Base-by-base conservation (phyloP, 179 eudicot species). In the Drosera spatulata region DNA sequence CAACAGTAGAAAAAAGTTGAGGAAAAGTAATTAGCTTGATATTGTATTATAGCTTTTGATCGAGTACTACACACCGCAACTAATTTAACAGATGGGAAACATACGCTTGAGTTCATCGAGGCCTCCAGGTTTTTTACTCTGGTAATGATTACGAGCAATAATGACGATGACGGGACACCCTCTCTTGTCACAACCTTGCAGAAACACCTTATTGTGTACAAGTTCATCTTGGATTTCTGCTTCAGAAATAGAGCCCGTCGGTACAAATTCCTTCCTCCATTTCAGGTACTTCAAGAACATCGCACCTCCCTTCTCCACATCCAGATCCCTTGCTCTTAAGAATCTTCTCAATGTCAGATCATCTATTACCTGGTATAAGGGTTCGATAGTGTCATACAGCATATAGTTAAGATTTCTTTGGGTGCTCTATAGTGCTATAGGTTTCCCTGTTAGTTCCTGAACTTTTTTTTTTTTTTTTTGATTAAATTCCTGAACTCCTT, bases 321-420 rank as follows among this genome's bases (percentile, higher is more conserved):
- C 77, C 13, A 73, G 73, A 67, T 84, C 80, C 3, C 96, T 84
- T 0, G 96, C 96, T 15, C 88, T 79, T 50, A 91, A 74, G 60
- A 91, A 91, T 61, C 98, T 84, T 76, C 96, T 69, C 44, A 91
- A 50, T 55, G 61, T 76, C 61, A 63, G 62, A 68, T 88, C 91
- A 62, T 85, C 89, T 50, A 67, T 71, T 22, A 22, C 33, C 33
- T 22, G 33, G 33, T 22, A 22, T 22, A 22, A 22, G 33, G 33
- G 33, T 22, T 0, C 33, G 33, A 22, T 22, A 22, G 33, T 22
- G 33, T 22, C 33, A 22, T 22, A 22, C 33, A 22, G 33, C 33
- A 22, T 22, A 22, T 22, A 0, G 33, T 22, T 22, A 22, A 22
- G 33, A 22, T 22, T 22, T 22, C 33, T 22, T 22, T 22, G 33